Conservation (phyloP, 1,139 yeast species). For the Diutina siamensis region DNA sequence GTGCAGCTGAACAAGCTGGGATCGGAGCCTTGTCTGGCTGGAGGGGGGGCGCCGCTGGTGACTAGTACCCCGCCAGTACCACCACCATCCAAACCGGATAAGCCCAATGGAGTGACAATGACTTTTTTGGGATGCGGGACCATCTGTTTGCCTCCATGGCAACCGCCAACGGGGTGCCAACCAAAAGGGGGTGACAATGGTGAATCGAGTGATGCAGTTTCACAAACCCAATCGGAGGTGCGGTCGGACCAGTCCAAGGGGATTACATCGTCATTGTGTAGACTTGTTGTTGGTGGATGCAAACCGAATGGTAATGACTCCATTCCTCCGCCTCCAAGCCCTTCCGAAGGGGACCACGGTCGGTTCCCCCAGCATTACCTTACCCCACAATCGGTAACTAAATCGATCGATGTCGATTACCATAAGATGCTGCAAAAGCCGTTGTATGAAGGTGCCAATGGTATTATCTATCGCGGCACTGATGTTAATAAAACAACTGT, state of each 20-base stretch:
- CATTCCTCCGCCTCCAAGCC: background rate
- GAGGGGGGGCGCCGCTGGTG: background rate
- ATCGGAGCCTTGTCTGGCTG: background rate
- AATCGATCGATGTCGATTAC: conserved; percentile 12
- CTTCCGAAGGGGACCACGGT: background rate
- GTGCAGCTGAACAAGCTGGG: background rate
- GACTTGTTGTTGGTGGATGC: too few species aligned
- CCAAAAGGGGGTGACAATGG: background rate
- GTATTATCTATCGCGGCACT: conserved; percentile 24
- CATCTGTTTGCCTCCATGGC: background rate
- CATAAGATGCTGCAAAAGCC: conserved; percentile 17
- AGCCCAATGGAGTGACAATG: background rate
- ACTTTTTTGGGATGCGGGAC: background rate
- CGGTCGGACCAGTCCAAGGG: too few species aligned
- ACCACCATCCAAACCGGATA: background rate
- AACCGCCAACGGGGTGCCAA: too few species aligned
- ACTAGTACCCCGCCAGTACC: background rate
- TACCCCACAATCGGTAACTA: background rate
- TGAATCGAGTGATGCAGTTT: too few species aligned
- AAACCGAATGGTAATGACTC: too few species aligned
- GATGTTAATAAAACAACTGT: conserved; percentile 13
- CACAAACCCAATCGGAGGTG: too few species aligned
- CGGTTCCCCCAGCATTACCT: background rate
- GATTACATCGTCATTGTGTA: too few species aligned
- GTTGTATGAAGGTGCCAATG: conserved; percentile 36